Conservation (phyloP, 1,139 yeast genomes). For the Yamadazyma dendronema region DNA sequence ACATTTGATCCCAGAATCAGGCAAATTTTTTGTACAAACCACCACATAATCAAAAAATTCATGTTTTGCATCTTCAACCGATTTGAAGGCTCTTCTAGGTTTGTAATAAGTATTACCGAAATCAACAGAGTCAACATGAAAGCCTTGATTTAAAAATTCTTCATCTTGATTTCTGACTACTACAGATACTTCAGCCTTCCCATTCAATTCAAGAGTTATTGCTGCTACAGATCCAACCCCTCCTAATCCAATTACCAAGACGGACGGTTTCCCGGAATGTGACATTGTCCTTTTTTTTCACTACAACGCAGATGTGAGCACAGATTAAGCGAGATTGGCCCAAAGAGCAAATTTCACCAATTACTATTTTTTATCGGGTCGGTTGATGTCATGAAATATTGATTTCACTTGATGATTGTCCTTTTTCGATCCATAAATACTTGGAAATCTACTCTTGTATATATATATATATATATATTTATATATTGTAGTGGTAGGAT, state of each 20-base stretch:
- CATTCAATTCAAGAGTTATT: constrained; percentile 47
- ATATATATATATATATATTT: no score
- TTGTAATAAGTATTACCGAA: constrained; percentile 59
- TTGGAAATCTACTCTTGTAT: no score
- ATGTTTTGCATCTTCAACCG: constrained; percentile 39
- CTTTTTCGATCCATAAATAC: no score
- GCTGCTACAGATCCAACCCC: constrained; percentile 75
- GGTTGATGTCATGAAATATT: no score
- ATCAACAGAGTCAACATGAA: constrained; percentile 56
- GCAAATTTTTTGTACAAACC: constrained; percentile 71
- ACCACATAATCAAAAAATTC: constrained; percentile 58
- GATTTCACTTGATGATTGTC: no score
- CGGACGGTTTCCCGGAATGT: constrained; percentile 25
- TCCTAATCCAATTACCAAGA: constrained; percentile 43
- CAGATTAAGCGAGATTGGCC: no score
- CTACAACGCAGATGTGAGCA: neutral
- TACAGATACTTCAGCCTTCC: constrained; percentile 53
- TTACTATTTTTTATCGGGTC: no score
- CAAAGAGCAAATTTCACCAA: neutral
- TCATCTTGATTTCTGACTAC: constrained; percentile 70
- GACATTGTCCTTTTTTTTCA: neutral
- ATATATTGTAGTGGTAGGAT: no score
- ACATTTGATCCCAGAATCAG: constrained; percentile 55
- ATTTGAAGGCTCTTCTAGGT: constrained; percentile 46
- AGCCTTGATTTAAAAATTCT: constrained; percentile 50